These are phyloP conservation scores for Colletotrichum tanaceti DNA, from an alignment of 2,329 filamentous ascomycete species.

Conservation along the genomic window DNA sequence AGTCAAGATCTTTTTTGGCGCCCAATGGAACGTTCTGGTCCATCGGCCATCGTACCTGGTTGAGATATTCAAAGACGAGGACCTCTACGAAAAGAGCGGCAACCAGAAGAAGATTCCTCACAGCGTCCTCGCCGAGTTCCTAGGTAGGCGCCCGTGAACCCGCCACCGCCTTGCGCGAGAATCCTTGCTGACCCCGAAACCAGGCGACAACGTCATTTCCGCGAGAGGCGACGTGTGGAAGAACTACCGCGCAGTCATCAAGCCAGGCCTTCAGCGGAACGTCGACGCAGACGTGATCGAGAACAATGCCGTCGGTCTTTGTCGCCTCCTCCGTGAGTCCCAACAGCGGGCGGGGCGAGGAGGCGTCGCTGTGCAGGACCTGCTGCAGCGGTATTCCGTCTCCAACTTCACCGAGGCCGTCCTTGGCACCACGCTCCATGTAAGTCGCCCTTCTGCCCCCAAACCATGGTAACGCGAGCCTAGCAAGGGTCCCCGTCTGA, in stretches of 20 bases:
- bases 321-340: conserved; percentile 47
- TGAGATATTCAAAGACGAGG: conserved; percentile 52
- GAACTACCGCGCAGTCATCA: conserved; percentile 50
- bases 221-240: conserved; percentile 52
- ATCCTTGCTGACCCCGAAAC: background rate
- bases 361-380: conserved; percentile 47
- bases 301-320: conserved; percentile 44
- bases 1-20: conserved; percentile 61
- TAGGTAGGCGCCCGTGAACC: conserved; percentile 34
- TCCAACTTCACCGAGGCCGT: conserved; percentile 51
- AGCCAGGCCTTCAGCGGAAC: conserved; percentile 49
- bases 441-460: conserved; percentile 35
- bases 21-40: conserved; percentile 61
- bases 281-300: conserved; percentile 44
- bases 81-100: conserved; percentile 52
- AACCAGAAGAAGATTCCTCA: conserved; percentile 56
- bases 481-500: conserved; percentile 20
- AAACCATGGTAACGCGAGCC: conserved; percentile 7
- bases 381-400: conserved; percentile 52
- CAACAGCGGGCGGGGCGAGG: conserved; percentile 43
- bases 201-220: conserved; percentile 55
- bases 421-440: conserved; percentile 45
- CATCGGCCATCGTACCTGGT: conserved; percentile 56
- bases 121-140: conserved; percentile 51
- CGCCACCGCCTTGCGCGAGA: background rate